Percentiles rank a stretch among this genome's conserved stretches.
phyloP scores from a whole-genome alignment of 2,329 filamentous ascomycete species.

The Macrophomina phaseolina region DNA sequence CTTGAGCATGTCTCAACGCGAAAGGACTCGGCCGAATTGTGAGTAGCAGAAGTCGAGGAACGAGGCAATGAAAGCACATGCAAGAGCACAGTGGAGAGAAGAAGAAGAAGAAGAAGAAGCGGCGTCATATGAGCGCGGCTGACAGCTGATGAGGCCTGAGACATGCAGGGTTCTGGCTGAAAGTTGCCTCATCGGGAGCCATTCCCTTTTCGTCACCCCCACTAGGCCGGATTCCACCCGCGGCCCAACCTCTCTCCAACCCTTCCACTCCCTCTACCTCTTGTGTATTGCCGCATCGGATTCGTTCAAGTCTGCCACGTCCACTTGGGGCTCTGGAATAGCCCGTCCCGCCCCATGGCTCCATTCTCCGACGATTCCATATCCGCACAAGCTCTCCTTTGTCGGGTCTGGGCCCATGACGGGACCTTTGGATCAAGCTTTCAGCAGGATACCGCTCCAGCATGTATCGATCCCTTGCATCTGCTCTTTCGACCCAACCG shows the following conservation, averaged over 20 bases:
- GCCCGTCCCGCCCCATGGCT: no score
- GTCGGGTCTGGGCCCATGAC: no score
- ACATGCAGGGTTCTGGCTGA: not conserved
- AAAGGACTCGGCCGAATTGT: not conserved
- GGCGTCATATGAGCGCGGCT: not conserved
- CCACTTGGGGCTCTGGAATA: no score
- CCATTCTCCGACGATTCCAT: no score
- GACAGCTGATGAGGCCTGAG: not conserved
- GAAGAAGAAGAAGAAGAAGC: not conserved
- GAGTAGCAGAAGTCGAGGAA: not conserved
- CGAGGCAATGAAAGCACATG: not conserved
- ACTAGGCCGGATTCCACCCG: constrained; percentile 2
- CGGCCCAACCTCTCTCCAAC: not conserved
- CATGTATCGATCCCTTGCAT: not conserved
- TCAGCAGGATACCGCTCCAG: not conserved
- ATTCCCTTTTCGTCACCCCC: not conserved
- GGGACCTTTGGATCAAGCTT: not conserved
- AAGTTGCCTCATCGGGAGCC: not conserved
- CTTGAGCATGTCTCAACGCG: no score
- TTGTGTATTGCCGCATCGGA: no score
- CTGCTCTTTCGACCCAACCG: not conserved
- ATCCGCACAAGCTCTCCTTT: no score
- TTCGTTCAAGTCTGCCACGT: no score
- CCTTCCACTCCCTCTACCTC: no score
- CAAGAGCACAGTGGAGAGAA: not conserved